Conservation (phyloP, 2,329 filamentous ascomycete species). For the Geosmithia flava region DNA sequence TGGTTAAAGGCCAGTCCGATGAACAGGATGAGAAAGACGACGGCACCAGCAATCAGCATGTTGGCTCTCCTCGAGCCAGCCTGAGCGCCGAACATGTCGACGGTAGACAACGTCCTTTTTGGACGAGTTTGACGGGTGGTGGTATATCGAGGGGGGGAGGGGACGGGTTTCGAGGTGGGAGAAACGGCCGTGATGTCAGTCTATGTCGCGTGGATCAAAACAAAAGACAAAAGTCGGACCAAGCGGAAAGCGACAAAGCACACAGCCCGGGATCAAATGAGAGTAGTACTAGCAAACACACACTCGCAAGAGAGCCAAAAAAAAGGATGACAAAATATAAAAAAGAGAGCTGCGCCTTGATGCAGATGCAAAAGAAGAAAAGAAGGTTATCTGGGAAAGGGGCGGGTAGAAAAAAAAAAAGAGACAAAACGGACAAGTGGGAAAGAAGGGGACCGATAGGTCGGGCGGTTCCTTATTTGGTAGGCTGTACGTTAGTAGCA, state of each 20-base stretch:
- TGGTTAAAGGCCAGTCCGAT: slow-evolving; percentile 19
- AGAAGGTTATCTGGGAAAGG: too few relatives aligned
- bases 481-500: too few relatives aligned
- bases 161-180: not conserved
- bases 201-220: not conserved
- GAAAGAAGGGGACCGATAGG: too few relatives aligned
- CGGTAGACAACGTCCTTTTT: not conserved
- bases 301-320: too few relatives aligned
- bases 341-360: not conserved
- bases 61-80: slow-evolving; percentile 11
- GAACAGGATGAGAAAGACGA: slow-evolving; percentile 18
- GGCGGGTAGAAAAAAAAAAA: too few relatives aligned
- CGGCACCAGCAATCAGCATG: slow-evolving; percentile 13
- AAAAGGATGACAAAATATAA: not conserved
- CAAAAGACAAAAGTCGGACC: not conserved
- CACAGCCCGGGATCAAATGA: too few relatives aligned
- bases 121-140: not conserved
- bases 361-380: too few relatives aligned
- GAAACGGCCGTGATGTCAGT: not conserved
- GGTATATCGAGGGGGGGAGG: not conserved
- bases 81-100: not conserved
- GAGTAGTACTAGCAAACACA: too few relatives aligned
- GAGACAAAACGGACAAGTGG: too few relatives aligned
- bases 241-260: too few relatives aligned
- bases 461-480: too few relatives aligned